phyloP scores from a whole-genome alignment of 2,329 filamentous ascomycete genomes.

The Sporothrix humicola region DNA sequence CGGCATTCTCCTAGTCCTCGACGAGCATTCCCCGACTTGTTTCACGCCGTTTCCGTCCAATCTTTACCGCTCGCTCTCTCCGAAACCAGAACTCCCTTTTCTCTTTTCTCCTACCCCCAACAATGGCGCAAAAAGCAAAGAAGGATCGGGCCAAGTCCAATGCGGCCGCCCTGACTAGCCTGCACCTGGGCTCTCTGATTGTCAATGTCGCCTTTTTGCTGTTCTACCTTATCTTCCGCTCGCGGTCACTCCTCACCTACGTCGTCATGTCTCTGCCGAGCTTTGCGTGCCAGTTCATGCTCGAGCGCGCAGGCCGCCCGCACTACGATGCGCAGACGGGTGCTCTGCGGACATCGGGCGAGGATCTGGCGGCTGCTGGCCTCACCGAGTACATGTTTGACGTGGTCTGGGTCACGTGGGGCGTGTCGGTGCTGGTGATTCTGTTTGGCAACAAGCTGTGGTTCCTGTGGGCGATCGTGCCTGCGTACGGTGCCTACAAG shows the following conservation, averaged over 20 bases:
- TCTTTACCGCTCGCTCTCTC: background rate
- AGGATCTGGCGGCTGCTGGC: slow-evolving; percentile 85
- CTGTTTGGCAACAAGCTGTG: slow-evolving; percentile 80
- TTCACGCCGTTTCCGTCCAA: background rate
- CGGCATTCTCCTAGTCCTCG: background rate
- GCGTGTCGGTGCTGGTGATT: slow-evolving; percentile 71
- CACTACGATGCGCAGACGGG: slow-evolving; percentile 67
- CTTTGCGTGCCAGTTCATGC: slow-evolving; percentile 79
- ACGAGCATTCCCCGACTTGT: slow-evolving; percentile 14
- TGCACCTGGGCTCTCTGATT: slow-evolving; percentile 75
- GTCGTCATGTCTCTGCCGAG: slow-evolving; percentile 74
- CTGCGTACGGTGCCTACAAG: slow-evolving; percentile 62
- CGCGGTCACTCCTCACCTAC: slow-evolving; percentile 72
- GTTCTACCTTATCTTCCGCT: slow-evolving; percentile 69
- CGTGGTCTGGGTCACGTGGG: slow-evolving; percentile 92
- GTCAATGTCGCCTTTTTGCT: slow-evolving; percentile 78
- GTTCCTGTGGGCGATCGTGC: slow-evolving; percentile 61
- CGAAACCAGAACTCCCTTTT: background rate
- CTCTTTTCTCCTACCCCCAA: background rate
- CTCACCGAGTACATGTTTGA: slow-evolving; percentile 99
- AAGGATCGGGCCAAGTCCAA: slow-evolving; percentile 79
- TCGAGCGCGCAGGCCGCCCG: slow-evolving; percentile 84
- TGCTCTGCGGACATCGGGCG: slow-evolving; percentile 76
- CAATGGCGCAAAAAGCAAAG: slow-evolving; percentile 68
- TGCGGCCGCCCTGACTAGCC: slow-evolving; percentile 74